These are phyloP conservation scores for Ceratocystis ficicola DNA, from an alignment of 2,329 filamentous ascomycete species.

Conservation along the genomic window DNA sequence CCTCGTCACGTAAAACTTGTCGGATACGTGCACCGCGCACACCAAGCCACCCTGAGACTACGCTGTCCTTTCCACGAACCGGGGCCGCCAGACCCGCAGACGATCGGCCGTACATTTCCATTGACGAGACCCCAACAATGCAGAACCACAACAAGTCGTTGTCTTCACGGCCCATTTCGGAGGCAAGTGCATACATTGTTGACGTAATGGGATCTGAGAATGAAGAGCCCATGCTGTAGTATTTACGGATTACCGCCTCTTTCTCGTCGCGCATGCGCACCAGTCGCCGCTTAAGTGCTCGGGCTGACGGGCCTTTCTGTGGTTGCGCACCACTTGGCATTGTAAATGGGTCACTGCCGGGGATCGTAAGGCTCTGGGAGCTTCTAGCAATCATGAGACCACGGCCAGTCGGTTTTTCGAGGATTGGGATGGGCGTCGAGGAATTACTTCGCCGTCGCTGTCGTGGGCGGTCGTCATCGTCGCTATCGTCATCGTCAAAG, in stretches of 20 bases:
- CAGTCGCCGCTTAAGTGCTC: conserved; percentile 58
- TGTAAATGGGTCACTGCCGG: conserved; percentile 39
- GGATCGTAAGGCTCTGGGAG: conserved; percentile 31
- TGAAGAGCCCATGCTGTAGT: conserved; percentile 77
- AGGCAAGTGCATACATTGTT: conserved; percentile 86
- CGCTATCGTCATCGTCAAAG: conserved; percentile 48
- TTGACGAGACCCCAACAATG: conserved; percentile 87
- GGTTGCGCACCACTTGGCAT: conserved; percentile 48
- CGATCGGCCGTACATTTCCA: conserved; percentile 80
- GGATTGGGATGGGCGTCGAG: conserved; percentile 50
- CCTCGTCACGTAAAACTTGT: conserved; percentile 81
- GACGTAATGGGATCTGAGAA: conserved; percentile 93
- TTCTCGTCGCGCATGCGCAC: conserved; percentile 65
- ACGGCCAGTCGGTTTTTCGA: conserved; percentile 44
- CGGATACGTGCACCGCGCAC: conserved; percentile 72
- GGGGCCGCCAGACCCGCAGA: conserved; percentile 62
- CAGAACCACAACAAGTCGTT: conserved; percentile 92
- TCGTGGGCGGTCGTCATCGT: conserved; percentile 59
- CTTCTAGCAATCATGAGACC: conserved; percentile 47
- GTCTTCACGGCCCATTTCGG: conserved; percentile 88
- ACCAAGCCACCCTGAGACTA: conserved; percentile 63
- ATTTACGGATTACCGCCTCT: conserved; percentile 61
- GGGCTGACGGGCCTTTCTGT: conserved; percentile 43
- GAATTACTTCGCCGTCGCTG: conserved; percentile 82
- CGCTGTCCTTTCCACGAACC: conserved; percentile 43